phyloP scores from a whole-genome alignment of 495 filamentous ascomycete species.

The Hypoxylon rickii region DNA sequence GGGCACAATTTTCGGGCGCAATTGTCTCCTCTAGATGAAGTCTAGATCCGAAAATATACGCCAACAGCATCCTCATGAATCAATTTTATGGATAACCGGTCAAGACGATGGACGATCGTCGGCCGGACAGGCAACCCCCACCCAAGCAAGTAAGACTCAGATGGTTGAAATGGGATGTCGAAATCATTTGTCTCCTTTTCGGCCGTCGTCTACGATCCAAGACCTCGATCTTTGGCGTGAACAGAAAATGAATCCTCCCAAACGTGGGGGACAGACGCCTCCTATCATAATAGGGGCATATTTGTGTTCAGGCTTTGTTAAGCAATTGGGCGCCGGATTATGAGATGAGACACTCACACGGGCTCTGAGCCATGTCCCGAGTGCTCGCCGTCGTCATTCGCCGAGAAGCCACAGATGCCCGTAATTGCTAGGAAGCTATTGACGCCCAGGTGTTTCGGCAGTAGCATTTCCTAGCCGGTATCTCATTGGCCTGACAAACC shows the following conservation, averaged over 20 bases:
- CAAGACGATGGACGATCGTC: not conserved
- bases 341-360: conserved; percentile 1
- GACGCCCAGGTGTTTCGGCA: conserved; percentile 6
- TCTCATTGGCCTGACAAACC: not conserved
- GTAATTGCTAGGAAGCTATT: conserved; percentile 1
- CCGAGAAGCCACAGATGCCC: conserved; percentile 5
- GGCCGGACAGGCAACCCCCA: conserved; percentile 3
- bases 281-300: not conserved
- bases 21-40: not conserved
- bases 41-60: conserved; percentile 1
- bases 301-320: not conserved
- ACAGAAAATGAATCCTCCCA: too few relatives aligned
- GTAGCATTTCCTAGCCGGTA: not conserved
- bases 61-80: not conserved
- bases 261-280: not conserved
- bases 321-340: not conserved
- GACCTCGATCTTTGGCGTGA: too few relatives aligned
- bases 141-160: not conserved
- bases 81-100: conserved; percentile 1
- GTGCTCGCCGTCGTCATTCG: not conserved
- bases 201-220: not conserved
- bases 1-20: not conserved
- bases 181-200: not conserved
- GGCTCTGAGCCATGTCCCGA: conserved; percentile 8
- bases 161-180: not conserved